Evolutionary conservation across 2,329 filamentous ascomycete species (phyloP).

Genomic region (Colletotrichum spaethianum): DNA sequence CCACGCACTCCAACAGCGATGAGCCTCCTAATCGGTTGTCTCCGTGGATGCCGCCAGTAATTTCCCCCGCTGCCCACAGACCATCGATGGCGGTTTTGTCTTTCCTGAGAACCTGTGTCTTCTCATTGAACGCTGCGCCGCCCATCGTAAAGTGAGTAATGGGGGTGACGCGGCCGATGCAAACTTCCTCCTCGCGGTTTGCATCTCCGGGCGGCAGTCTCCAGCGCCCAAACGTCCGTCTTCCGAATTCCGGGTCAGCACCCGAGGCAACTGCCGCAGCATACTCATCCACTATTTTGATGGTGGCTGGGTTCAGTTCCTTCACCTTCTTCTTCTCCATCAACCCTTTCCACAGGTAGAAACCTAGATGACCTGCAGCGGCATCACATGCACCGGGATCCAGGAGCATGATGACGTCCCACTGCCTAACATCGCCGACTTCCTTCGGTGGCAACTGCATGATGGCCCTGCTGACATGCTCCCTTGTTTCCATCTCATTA

Average conservation of each 20-base stretch:
- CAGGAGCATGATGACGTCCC: constrained; percentile 71
- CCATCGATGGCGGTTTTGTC: constrained; percentile 62
- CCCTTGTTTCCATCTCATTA: constrained; percentile 74
- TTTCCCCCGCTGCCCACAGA: constrained; percentile 75
- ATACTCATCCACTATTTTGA: constrained; percentile 65
- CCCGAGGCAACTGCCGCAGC: constrained; percentile 58
- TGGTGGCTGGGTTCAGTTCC: constrained; percentile 59
- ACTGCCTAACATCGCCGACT: constrained; percentile 60
- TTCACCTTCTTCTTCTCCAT: constrained; percentile 69
- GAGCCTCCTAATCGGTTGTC: constrained; percentile 74
- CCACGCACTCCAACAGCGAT: constrained; percentile 74
- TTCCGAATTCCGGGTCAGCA: constrained; percentile 59
- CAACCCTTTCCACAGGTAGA: constrained; percentile 75
- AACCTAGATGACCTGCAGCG: constrained; percentile 69
- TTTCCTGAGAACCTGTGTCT: constrained; percentile 63
- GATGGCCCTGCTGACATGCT: constrained; percentile 68
- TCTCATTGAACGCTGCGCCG: constrained; percentile 69
- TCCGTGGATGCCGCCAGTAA: constrained; percentile 75
- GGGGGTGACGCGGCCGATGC: constrained; percentile 72
- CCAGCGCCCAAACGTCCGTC: constrained; percentile 70
- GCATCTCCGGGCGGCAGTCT: constrained; percentile 58
- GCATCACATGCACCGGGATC: constrained; percentile 70
- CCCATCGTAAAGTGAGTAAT: constrained; percentile 79
- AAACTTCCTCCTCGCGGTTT: constrained; percentile 66
- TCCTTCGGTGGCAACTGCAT: constrained; percentile 54